phyloP scores from a whole-genome alignment of 106 monocot species.

The Dendrobium huoshanense region DNA sequence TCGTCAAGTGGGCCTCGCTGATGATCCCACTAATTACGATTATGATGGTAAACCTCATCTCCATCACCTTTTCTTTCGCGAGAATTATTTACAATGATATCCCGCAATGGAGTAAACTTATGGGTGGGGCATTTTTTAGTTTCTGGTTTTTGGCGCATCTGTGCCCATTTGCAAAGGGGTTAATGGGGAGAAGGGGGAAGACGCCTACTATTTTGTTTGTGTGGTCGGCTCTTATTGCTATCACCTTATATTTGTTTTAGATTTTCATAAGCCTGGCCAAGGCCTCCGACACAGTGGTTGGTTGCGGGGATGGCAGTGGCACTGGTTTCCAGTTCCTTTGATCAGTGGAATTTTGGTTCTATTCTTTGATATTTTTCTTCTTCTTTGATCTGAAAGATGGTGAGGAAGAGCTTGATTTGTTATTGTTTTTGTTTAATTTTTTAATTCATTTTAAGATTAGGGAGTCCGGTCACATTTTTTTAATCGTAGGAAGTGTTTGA shows the following conservation, averaged over 20 bases:
- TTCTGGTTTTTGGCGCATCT: slow-evolving; percentile 61
- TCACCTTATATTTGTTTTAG: slow-evolving; percentile 50
- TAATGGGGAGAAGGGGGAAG: slow-evolving; percentile 62
- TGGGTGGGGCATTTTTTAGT: slow-evolving; percentile 57
- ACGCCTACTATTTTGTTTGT: slow-evolving; percentile 59
- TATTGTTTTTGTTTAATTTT: not conserved
- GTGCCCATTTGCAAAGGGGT: slow-evolving; percentile 55
- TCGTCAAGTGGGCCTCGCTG: slow-evolving; percentile 60
- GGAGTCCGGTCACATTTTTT: no score
- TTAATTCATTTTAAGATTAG: no score
- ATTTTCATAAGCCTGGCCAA: slow-evolving; percentile 40
- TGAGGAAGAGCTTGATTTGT: not conserved
- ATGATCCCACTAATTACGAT: slow-evolving; percentile 66
- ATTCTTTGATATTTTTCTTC: not conserved
- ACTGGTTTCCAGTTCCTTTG: slow-evolving; percentile 34
- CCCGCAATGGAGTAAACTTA: slow-evolving; percentile 49
- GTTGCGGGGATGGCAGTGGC: slow-evolving; percentile 10
- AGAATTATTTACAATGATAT: slow-evolving; percentile 53
- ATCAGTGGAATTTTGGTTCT: not conserved
- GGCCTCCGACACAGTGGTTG: not conserved
- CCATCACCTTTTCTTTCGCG: slow-evolving; percentile 41
- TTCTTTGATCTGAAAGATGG: not conserved
- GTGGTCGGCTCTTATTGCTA: slow-evolving; percentile 55
- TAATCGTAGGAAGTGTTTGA: no score
- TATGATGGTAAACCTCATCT: slow-evolving; percentile 71